Base-by-base conservation (phyloP, 306 rosid genomes). In the Chamaecrista fasciculata region DNA sequence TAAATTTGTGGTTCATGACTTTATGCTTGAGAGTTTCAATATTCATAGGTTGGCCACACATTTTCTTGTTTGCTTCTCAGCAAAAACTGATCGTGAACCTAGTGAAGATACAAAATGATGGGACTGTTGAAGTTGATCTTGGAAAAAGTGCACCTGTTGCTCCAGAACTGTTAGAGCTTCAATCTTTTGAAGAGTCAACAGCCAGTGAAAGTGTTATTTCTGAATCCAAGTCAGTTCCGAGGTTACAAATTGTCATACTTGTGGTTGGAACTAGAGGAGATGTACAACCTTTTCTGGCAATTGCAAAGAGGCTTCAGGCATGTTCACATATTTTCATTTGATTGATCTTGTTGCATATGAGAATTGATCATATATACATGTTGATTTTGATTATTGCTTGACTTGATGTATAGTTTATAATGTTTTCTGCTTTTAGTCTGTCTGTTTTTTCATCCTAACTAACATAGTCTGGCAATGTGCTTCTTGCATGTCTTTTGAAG, bases 191-290 rank as follows among this genome's bases (percentile, higher is more conserved):
- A 76, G 84, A 73, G 56, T 40, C 75, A 50, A 47, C 82, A 8
- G 4, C 69, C 9, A 57, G 47, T 57, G 84, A 60, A 66, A 72
- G 67, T 66, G 18, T 37, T 33, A 60, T 47, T 76, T 78, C 79
- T 78, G 87, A 63, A 33, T 37, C 79, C 53, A 72, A 65, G 69
- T 62, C 84, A 64, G 67, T 78, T 85, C 97, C 97, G 37, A 66
- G 82, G 67, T 75, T 91, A 78, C 84, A 80, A 71, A 86, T 91
- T 66, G 91, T 74, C 74, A 87, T 91, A 14, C 96, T 91, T 49
- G 97, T 86, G 78, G 96, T 91, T 43, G 97, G 97, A 73, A 91
- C 97, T 28, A 86, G 97, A 86, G 97, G 96, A 67, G 97, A 91
- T 70, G 94, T 89, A 55, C 97, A 91, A 37, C 80, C 97, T 72